A percentile compares a stretch with the other conserved stretches of the same genome.
Evolutionary conservation across 2,329 filamentous ascomycete genomes (phyloP).

Genomic region (Knufia petricola): DNA sequence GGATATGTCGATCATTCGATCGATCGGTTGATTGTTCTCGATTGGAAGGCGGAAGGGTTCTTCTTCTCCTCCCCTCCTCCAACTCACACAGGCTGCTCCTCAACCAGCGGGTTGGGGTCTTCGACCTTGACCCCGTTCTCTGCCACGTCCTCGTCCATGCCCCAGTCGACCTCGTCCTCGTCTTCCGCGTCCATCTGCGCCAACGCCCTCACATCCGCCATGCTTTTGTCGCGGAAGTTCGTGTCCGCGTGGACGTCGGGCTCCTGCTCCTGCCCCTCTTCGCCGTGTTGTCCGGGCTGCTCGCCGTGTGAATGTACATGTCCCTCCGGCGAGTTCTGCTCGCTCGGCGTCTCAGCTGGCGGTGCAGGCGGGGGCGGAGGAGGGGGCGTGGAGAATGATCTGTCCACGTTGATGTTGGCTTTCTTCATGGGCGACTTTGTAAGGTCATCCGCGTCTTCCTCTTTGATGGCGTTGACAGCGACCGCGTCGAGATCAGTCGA

Average conservation of each 20-base stretch:
- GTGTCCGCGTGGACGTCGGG: conserved; percentile 22
- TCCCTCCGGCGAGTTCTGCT: conserved; percentile 13
- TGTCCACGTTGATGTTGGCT: conserved; percentile 13
- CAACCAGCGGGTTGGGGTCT: conserved; percentile 15
- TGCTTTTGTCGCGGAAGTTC: conserved; percentile 22
- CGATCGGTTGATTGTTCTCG: too few species aligned
- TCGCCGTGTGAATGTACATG: too few species aligned
- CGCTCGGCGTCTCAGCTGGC: conserved; percentile 19
- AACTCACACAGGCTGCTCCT: conserved; percentile 10
- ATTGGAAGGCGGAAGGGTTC: too few species aligned
- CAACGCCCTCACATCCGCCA: conserved; percentile 23
- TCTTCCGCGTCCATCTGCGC: conserved; percentile 21
- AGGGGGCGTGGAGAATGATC: conserved; percentile 26
- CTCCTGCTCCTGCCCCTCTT: conserved; percentile 12
- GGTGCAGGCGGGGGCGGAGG: conserved; percentile 22
- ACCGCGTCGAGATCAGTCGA: conserved; percentile 20
- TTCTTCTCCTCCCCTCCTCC: not conserved
- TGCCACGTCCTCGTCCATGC: conserved; percentile 1
- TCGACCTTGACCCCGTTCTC: conserved; percentile 4
- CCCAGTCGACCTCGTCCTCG: conserved; percentile 16
- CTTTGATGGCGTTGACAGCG: conserved; percentile 18
- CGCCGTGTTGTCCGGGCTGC: too few species aligned
- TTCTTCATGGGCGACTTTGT: conserved; percentile 18
- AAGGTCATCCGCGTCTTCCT: conserved; percentile 14
- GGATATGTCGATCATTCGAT: too few species aligned